Evolutionary conservation across 2,329 filamentous ascomycete species (phyloP).

Genomic region (Monosporascus ibericus): DNA sequence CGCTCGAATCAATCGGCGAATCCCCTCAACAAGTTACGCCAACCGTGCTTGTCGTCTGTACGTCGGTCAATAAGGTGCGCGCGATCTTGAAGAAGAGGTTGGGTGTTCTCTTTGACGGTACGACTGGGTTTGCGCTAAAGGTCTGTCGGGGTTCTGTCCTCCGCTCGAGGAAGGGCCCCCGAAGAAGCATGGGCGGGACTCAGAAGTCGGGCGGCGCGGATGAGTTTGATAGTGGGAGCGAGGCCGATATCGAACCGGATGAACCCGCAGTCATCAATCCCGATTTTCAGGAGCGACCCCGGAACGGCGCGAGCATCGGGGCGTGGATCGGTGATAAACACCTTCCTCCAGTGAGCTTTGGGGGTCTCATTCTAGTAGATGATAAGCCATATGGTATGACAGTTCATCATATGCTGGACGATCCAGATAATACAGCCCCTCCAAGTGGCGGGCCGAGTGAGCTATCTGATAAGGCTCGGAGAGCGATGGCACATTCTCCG

Average conservation of each 20-base stretch:
- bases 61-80: conserved; percentile 66
- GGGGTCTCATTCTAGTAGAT: conserved; percentile 80
- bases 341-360: conserved; percentile 84
- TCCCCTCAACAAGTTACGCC: conserved; percentile 59
- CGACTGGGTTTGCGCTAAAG: conserved; percentile 58
- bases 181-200: conserved; percentile 33
- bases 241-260: conserved; percentile 29
- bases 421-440: conserved; percentile 39
- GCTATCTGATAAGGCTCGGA: conserved; percentile 7
- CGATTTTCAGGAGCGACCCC: conserved; percentile 70
- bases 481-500: conserved; percentile 11
- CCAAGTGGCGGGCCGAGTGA: conserved; percentile 2
- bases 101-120: conserved; percentile 56
- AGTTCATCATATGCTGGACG: conserved; percentile 92
- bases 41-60: conserved; percentile 72
- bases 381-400: conserved; percentile 87
- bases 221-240: conserved; percentile 22
- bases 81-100: conserved; percentile 65
- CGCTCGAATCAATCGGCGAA: conserved; percentile 68
- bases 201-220: conserved; percentile 19
- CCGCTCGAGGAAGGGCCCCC: conserved; percentile 46
- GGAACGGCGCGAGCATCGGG: conserved; percentile 87
- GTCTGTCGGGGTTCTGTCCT: conserved; percentile 65
- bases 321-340: conserved; percentile 82
- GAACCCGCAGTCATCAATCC: conserved; percentile 54